Evolutionary conservation across 2,329 filamentous ascomycete species (phyloP).

Genomic region (Pseudopyricularia cyperi): DNA sequence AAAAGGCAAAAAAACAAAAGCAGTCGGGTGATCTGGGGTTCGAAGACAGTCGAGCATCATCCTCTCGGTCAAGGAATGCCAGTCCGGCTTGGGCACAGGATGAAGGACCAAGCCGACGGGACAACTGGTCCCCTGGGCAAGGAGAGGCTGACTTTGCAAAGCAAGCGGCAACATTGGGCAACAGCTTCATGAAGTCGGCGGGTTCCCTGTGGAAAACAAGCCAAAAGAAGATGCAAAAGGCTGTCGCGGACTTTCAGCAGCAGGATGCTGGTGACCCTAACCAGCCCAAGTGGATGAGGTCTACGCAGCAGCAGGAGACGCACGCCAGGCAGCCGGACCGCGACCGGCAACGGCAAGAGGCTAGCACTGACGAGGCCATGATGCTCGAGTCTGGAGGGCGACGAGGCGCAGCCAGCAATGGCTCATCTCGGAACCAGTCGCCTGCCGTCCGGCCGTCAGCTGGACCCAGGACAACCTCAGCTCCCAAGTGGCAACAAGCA

Average conservation of each 20-base stretch:
- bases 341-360: slow-evolving; percentile 10
- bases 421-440: slow-evolving; percentile 31
- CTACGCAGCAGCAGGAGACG: slow-evolving; percentile 38
- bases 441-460: slow-evolving; percentile 31
- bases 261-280: slow-evolving; percentile 58
- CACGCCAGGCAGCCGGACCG: not conserved
- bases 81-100: slow-evolving; percentile 52
- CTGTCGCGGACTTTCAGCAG: slow-evolving; percentile 71
- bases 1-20: slow-evolving; percentile 40
- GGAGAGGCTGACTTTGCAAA: slow-evolving; percentile 65
- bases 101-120: slow-evolving; percentile 31
- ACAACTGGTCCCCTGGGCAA: slow-evolving; percentile 41
- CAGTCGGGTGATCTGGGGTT: slow-evolving; percentile 13
- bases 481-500: slow-evolving; percentile 47
- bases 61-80: slow-evolving; percentile 20
- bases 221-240: slow-evolving; percentile 85
- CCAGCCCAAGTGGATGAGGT: slow-evolving; percentile 94
- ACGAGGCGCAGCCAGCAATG: slow-evolving; percentile 13
- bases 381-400: slow-evolving; percentile 59
- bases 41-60: slow-evolving; percentile 8
- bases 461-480: slow-evolving; percentile 26
- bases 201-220: slow-evolving; percentile 92
- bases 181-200: slow-evolving; percentile 79
- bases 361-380: slow-evolving; percentile 58
- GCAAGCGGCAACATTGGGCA: slow-evolving; percentile 70